These are phyloP conservation scores for Cryphonectria naterciae DNA, from an alignment of 2,329 filamentous ascomycete species.

Conservation along the genomic window DNA sequence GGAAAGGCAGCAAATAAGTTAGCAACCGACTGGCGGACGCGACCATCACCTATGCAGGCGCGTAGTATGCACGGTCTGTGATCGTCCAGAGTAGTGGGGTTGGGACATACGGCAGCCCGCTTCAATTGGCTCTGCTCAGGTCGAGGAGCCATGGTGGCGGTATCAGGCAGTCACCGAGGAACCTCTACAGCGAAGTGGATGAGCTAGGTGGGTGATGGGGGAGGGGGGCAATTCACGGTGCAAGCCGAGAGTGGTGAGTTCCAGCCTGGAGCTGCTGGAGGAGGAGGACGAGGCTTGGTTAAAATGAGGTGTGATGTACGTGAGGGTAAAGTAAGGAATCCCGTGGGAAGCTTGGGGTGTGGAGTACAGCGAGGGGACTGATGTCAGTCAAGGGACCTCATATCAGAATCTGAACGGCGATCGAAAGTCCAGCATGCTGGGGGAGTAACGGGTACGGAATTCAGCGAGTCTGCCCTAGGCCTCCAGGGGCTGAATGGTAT, in stretches of 20 bases:
- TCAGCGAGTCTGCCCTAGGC: background rate
- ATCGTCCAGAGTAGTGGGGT: constrained; percentile 18
- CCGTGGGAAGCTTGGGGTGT: constrained; percentile 8
- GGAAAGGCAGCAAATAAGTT: constrained; percentile 35
- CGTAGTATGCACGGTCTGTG: background rate
- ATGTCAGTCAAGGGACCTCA: constrained; percentile 15
- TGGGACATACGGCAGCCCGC: constrained; percentile 36
- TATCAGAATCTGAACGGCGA: constrained; percentile 5
- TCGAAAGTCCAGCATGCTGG: background rate
- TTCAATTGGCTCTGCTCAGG: constrained; percentile 38
- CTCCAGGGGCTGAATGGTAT: background rate
- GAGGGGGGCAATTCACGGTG: constrained; percentile 15
- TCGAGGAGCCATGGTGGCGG: constrained; percentile 33
- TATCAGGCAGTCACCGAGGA: constrained; percentile 11
- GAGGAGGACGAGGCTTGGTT: constrained; percentile 3
- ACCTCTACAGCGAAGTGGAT: constrained; percentile 10
- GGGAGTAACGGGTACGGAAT: background rate
- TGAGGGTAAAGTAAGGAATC: constrained; percentile 5
- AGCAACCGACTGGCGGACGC: constrained; percentile 25
- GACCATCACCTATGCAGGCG: background rate
- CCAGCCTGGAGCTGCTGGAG: constrained; percentile 14
- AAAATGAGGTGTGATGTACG: background rate
- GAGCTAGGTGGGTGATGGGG: constrained; percentile 5
- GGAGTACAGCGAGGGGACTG: background rate
- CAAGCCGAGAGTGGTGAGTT: constrained; percentile 10